phyloP scores from a whole-genome alignment of 192 early-diverging fungal species.

The Kappamyces sp. region DNA sequence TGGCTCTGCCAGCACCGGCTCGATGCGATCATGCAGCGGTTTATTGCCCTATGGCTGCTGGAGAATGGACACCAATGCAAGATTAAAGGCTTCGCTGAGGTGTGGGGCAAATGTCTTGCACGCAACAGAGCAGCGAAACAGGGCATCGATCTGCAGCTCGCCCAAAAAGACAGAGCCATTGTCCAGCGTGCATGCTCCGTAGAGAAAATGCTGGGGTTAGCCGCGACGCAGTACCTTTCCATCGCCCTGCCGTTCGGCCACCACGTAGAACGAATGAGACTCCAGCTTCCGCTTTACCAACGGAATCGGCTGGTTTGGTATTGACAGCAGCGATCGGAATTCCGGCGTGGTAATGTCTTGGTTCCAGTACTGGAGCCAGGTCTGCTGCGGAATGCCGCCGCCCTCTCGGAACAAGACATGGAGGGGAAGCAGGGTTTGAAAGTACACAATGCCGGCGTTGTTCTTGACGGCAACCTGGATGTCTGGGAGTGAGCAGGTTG shows the following conservation, averaged over 20 bases:
- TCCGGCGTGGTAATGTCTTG: constrained; percentile 29
- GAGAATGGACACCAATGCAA: background rate
- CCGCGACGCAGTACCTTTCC: constrained; percentile 26
- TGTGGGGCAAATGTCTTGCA: background rate
- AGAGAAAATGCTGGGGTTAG: background rate
- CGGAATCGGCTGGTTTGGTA: constrained; percentile 12
- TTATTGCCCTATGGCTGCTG: background rate
- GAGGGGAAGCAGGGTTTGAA: constrained; percentile 58
- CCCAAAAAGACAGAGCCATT: constrained; percentile 4
- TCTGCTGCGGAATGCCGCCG: constrained; percentile 31
- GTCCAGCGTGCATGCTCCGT: background rate
- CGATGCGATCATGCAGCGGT: no score
- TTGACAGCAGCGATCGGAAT: constrained; percentile 24
- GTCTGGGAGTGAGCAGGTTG: constrained; percentile 24
- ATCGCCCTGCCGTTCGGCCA: constrained; percentile 49
- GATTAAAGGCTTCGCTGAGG: background rate
- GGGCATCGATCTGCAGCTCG: background rate
- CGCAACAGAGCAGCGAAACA: background rate
- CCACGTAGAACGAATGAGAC: constrained; percentile 52
- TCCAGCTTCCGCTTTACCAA: constrained; percentile 19
- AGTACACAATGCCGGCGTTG: constrained; percentile 62
- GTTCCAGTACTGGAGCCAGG: constrained; percentile 52
- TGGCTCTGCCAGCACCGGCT: no score
- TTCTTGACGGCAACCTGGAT: constrained; percentile 68
- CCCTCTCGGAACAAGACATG: constrained; percentile 46